Evolutionary conservation across 2,329 filamentous ascomycete species (phyloP).

Genomic region (Colletotrichum falcatum): DNA sequence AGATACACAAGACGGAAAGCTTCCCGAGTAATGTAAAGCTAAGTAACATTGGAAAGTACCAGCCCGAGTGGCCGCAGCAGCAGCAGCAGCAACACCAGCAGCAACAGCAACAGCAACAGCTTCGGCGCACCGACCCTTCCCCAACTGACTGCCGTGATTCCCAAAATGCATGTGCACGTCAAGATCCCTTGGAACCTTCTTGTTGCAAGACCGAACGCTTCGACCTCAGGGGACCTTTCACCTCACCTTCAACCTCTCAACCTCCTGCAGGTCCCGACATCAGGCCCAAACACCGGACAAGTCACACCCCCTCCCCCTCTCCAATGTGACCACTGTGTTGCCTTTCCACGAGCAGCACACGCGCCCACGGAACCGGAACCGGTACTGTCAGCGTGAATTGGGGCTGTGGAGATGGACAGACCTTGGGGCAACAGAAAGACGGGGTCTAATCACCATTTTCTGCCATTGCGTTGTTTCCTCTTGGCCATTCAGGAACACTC

Average conservation of each 20-base stretch:
- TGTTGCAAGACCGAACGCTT: conserved; percentile 31
- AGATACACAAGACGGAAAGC: conserved; percentile 1
- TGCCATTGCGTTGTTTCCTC: neutral
- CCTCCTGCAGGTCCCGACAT: conserved; percentile 40
- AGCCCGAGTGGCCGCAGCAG: neutral
- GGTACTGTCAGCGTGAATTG: conserved; percentile 29
- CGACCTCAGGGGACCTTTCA: conserved; percentile 39
- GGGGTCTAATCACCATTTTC: conserved; percentile 18
- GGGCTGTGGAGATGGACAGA: conserved; percentile 12
- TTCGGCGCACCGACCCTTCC: conserved; percentile 16
- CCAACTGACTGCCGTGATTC: neutral
- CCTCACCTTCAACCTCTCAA: conserved; percentile 38
- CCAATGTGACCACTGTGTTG: conserved; percentile 6
- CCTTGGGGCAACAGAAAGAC: conserved; percentile 18
- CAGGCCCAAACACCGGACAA: conserved; percentile 40
- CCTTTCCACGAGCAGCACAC: conserved; percentile 27
- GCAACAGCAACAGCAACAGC: neutral
- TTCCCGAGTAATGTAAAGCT: conserved; percentile 21
- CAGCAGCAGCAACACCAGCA: neutral
- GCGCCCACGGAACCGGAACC: conserved; percentile 29
- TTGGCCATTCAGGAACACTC: neutral
- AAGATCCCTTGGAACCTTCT: conserved; percentile 33
- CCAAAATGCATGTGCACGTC: conserved; percentile 32
- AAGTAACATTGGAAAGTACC: neutral
- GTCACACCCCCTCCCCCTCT: neutral